Conservation (phyloP, 2,329 filamentous ascomycete genomes). For the Aspergillus chevalieri region DNA sequence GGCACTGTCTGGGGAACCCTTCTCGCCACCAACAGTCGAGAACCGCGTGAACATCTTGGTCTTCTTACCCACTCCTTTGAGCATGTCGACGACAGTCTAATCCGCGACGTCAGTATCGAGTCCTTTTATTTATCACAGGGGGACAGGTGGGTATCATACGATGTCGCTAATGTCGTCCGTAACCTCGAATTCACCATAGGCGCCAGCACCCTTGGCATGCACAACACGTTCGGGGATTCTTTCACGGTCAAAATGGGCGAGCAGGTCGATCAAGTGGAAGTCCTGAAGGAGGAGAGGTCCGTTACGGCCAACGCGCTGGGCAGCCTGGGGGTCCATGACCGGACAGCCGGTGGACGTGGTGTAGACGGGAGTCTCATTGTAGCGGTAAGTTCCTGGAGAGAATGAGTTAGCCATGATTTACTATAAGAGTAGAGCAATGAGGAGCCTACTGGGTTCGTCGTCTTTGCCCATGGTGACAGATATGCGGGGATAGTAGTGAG, state of each 20-base stretch:
- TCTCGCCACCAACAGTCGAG: constrained; percentile 70
- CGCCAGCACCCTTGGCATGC: constrained; percentile 39
- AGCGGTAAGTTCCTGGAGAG: constrained; percentile 39
- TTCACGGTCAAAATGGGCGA: constrained; percentile 42
- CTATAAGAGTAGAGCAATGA: not conserved
- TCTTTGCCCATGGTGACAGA: constrained; percentile 30
- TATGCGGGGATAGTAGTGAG: not conserved
- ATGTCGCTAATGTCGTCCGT: constrained; percentile 47
- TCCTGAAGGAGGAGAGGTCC: constrained; percentile 59
- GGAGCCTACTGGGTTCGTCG: constrained; percentile 26
- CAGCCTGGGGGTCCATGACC: constrained; percentile 47
- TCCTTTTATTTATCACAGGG: not conserved
- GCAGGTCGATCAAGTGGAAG: constrained; percentile 59
- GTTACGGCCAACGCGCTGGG: constrained; percentile 50
- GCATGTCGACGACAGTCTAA: constrained; percentile 42
- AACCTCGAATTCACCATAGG: constrained; percentile 40
- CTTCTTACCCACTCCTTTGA: constrained; percentile 59
- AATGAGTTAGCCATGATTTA: constrained; percentile 1
- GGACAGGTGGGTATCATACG: constrained; percentile 14
- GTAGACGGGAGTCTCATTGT: constrained; percentile 54
- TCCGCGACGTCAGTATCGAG: not conserved
- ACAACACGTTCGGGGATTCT: constrained; percentile 38
- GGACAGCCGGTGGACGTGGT: constrained; percentile 57
- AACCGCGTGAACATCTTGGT: constrained; percentile 63
- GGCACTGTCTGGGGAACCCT: constrained; percentile 64